These are phyloP conservation scores for Coniferiporia sulphurascens DNA, from an alignment of 1,284 basidiomycete genomes.

Conservation along the genomic window DNA sequence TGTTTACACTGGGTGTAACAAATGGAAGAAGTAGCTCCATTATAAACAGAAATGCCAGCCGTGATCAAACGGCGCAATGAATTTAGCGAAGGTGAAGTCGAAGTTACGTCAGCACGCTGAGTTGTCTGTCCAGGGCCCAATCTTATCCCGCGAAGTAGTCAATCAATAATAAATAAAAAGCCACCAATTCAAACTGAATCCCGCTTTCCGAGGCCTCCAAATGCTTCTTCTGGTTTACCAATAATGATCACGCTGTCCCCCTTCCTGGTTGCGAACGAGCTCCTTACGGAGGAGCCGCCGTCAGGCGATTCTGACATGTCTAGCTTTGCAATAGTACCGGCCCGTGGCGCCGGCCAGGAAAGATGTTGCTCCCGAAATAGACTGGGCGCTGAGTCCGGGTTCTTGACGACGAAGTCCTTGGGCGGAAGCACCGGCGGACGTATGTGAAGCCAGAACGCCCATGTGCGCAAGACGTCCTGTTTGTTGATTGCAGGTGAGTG, in stretches of 20 bases:
- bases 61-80: background rate
- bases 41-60: background rate
- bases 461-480: slow-evolving; percentile 34
- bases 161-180: background rate
- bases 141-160: background rate
- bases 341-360: too few species aligned
- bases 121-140: background rate
- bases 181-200: background rate
- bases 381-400: too few species aligned
- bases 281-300: background rate
- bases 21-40: background rate
- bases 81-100: background rate
- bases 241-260: slow-evolving; percentile 6
- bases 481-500: background rate
- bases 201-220: background rate
- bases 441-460: slow-evolving; percentile 30
- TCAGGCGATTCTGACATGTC: background rate
- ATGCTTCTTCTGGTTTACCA: slow-evolving; percentile 5
- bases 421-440: slow-evolving; percentile 2
- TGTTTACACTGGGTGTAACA: background rate
- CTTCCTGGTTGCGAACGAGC: background rate
- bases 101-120: background rate
- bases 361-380: too few species aligned
- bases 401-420: background rate
- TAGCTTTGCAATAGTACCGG: too few species aligned